Conservation (phyloP, 2,329 filamentous ascomycete genomes). For the Oidium heveae region DNA sequence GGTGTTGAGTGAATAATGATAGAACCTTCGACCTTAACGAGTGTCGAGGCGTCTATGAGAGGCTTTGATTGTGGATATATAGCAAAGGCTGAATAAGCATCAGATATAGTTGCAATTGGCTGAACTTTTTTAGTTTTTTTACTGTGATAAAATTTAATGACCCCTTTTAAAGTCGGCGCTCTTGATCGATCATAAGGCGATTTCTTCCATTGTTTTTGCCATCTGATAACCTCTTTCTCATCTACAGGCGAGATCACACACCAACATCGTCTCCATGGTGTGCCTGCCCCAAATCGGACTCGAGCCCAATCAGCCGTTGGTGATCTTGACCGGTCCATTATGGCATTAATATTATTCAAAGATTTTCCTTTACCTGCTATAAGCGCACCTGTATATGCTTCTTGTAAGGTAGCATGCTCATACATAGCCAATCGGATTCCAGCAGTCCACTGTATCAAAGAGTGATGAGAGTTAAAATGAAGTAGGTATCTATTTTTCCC, state of each 20-base stretch:
- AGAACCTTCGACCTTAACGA: conserved; percentile 79
- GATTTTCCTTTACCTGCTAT: conserved; percentile 82
- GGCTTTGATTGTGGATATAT: conserved; percentile 90
- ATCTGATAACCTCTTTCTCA: conserved; percentile 71
- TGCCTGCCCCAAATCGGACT: conserved; percentile 84
- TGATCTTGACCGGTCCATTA: conserved; percentile 59
- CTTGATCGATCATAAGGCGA: conserved; percentile 58
- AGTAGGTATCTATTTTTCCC: conserved; percentile 86
- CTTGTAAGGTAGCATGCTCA: conserved; percentile 77
- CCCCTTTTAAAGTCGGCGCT: conserved; percentile 46
- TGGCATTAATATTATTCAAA: conserved; percentile 70
- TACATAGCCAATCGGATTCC: conserved; percentile 84
- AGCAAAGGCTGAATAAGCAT: conserved; percentile 80
- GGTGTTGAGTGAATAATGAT: conserved; percentile 68
- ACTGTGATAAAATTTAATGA: conserved; percentile 86
- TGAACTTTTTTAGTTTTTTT: conserved; percentile 71
- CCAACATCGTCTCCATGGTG: conserved; percentile 91
- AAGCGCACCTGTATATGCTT: conserved; percentile 86
- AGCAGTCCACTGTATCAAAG: conserved; percentile 84
- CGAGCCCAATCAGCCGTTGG: conserved; percentile 81
- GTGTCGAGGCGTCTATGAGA: conserved; percentile 76
- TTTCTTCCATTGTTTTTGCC: conserved; percentile 57
- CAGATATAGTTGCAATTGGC: conserved; percentile 75
- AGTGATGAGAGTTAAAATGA: conserved; percentile 88
- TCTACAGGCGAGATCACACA: conserved; percentile 81